phyloP scores from a whole-genome alignment of 2,329 filamentous ascomycete genomes.

The Diaporthe amygdali region DNA sequence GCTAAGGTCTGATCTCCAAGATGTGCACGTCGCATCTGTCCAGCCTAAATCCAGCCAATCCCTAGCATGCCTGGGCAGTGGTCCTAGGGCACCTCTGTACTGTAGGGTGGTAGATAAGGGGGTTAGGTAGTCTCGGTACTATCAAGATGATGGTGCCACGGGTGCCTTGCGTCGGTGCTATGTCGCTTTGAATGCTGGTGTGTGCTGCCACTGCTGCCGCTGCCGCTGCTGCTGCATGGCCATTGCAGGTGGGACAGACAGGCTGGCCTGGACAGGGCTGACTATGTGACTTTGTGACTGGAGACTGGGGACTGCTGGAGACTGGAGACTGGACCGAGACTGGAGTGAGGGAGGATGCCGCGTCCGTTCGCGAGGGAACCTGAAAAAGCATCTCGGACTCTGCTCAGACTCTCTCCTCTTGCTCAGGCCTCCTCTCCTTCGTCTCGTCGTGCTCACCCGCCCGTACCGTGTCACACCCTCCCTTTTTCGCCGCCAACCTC shows the following conservation, averaged over 20 bases:
- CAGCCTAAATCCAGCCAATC: not conserved
- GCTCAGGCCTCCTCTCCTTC: conserved; percentile 10
- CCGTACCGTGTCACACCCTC: conserved; percentile 10
- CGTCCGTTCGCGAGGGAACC: not conserved
- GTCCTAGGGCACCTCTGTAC: no score
- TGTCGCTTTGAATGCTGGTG: not conserved
- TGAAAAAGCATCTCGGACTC: conserved; percentile 10
- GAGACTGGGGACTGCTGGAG: not conserved
- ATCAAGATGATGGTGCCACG: not conserved
- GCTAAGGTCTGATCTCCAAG: conserved; percentile 1
- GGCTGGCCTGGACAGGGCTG: not conserved
- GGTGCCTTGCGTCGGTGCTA: not conserved
- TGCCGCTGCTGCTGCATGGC: not conserved
- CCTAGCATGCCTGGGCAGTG: not conserved
- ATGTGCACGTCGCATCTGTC: conserved; percentile 8
- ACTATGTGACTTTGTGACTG: not conserved
- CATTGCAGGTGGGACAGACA: conserved; percentile 9
- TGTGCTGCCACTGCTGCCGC: not conserved
- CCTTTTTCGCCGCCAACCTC: conserved; percentile 16
- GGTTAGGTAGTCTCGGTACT: not conserved
- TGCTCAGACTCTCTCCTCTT: conserved; percentile 14
- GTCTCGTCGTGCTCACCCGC: not conserved
- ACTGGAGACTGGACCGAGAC: not conserved
- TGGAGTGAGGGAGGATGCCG: not conserved
- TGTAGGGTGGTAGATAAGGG: not conserved